phyloP scores from a whole-genome alignment of 2,329 filamentous ascomycete species.

The Colletotrichum sp. region DNA sequence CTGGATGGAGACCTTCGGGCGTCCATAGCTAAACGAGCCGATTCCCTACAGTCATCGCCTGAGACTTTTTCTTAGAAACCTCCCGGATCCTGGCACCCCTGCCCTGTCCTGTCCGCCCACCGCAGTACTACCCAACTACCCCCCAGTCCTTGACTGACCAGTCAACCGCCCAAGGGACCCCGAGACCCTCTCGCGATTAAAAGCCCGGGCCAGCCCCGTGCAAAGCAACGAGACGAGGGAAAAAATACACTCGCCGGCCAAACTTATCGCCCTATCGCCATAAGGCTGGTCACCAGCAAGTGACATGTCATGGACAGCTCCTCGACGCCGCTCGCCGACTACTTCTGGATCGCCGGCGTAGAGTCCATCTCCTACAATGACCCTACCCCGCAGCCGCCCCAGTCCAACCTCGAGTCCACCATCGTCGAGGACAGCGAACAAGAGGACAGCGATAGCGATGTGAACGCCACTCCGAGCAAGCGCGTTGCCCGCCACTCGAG shows the following conservation, averaged over 20 bases:
- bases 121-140: slow-evolving; percentile 12
- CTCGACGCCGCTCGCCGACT: slow-evolving; percentile 72
- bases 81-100: slow-evolving; percentile 21
- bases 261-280: slow-evolving; percentile 15
- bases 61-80: slow-evolving; percentile 19
- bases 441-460: slow-evolving; percentile 42
- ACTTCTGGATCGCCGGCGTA: slow-evolving; percentile 78
- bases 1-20: slow-evolving; percentile 15
- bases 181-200: slow-evolving; percentile 21
- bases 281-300: slow-evolving; percentile 24
- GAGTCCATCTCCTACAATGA: slow-evolving; percentile 72
- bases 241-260: slow-evolving; percentile 18
- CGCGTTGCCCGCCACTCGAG: slow-evolving; percentile 61
- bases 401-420: slow-evolving; percentile 56
- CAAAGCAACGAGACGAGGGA: slow-evolving; percentile 11
- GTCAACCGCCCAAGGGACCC: slow-evolving; percentile 17
- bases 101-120: slow-evolving; percentile 19
- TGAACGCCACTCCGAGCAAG: slow-evolving; percentile 33
- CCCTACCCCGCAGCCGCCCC: slow-evolving; percentile 38
- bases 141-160: slow-evolving; percentile 14
- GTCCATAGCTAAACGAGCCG: slow-evolving; percentile 19
- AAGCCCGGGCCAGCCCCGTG: slow-evolving; percentile 19
- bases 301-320: slow-evolving; percentile 64
- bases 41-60: slow-evolving; percentile 16
- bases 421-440: slow-evolving; percentile 69